Evolutionary conservation across 371 early-diverging fungal species (phyloP), one percentile per base, ranked within the genome.

Genomic region (Coemansia sp.): DNA sequence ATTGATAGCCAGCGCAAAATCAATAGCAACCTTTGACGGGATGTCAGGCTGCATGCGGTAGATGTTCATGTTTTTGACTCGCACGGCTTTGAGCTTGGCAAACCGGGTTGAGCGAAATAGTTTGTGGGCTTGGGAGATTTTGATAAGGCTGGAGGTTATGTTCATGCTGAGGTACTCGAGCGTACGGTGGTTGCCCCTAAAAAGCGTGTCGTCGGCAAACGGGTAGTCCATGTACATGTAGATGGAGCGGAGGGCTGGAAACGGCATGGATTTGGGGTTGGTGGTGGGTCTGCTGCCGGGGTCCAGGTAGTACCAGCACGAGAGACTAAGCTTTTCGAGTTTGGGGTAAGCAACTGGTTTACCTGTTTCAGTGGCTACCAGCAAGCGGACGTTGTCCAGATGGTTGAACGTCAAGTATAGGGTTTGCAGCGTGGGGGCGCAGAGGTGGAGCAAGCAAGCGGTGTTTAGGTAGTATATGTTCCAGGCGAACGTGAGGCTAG

Each of bases 161-260:
- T 66, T 39, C 41, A 66, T 55, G 20, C 36, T 35, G 14, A 68
- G 31, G 14, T 36, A 50, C 32, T 49, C 50, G 10, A 68, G 34
- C 8, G 55, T 11, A 3, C 48, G 5, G 11, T 5, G 38, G 34
- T 45, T 65, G 6, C 65, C 58, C 10, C 68, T 39, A 35, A 65
- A 68, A 38, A 68, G 26, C 2, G 57, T 53, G 32, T 68, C 68
- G 20, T 68, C 68, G 0, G 53, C 53, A 50, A 68, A 68, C 4
- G 68, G 68, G 10, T 68, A 68, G 26, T 56, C 59, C 49, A 67
- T 68, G 14, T 68, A 14, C 26, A 68, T 10, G 9, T 42, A 36
- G 2, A 68, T n/a, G 8, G 14, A 35, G 26, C 8, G 39, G 5
- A 68, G 55, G 8, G 32, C 49, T 1, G 68, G 68, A 32, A 68